A percentile compares a stretch with the other conserved stretches of the same genome.
Conservation (phyloP, 2,329 filamentous ascomycete genomes). For the Gremmenia infestans region DNA sequence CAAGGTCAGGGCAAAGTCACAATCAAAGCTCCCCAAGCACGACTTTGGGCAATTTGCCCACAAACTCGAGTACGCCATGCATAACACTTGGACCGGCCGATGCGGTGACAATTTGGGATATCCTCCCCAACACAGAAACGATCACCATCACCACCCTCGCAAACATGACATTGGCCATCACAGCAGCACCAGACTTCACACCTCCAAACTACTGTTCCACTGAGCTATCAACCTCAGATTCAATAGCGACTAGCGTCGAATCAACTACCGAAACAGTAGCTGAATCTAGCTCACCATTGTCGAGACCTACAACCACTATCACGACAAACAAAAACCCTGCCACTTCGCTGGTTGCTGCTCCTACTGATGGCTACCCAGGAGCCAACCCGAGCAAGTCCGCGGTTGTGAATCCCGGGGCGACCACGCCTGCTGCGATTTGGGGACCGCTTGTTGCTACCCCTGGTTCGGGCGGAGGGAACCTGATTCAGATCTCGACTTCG, state of each 20-base stretch:
- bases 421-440: background rate
- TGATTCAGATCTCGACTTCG: background rate
- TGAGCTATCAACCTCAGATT: background rate
- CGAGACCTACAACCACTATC: slow-evolving; percentile 12
- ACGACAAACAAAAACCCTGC: slow-evolving; percentile 23
- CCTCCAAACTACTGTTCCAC: slow-evolving; percentile 20
- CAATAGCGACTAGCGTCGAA: too few relatives aligned
- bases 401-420: too few relatives aligned
- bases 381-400: too few relatives aligned
- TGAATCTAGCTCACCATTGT: too few relatives aligned
- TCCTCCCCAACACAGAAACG: slow-evolving; percentile 26
- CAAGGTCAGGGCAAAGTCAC: too few relatives aligned
- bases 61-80: slow-evolving; percentile 3
- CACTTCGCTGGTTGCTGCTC: slow-evolving; percentile 1
- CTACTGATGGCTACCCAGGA: background rate
- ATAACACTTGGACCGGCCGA: slow-evolving; percentile 9
- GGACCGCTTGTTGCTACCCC: background rate
- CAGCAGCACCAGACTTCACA: slow-evolving; percentile 20
- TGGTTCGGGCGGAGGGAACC: background rate
- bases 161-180: slow-evolving; percentile 13
- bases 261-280: too few relatives aligned
- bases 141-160: slow-evolving; percentile 19
- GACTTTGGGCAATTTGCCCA: background rate
- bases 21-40: too few relatives aligned
- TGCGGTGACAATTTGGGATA: slow-evolving; percentile 17